These are phyloP conservation scores for Cylindricascospora bacillispora DNA, from an alignment of 1,139 yeast species.

Conservation along the genomic window DNA sequence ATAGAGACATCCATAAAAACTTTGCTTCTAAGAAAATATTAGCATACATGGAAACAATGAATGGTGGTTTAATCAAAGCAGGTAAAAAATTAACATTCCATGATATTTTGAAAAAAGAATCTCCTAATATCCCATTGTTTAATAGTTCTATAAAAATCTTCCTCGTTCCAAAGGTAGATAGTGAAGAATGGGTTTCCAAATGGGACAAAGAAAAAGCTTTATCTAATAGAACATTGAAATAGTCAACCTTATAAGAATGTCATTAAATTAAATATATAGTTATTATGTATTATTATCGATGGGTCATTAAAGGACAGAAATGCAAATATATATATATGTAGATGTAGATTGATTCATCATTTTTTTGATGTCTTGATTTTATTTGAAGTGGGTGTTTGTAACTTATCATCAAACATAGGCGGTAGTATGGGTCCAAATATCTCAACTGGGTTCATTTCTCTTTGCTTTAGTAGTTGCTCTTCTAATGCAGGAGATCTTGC, in stretches of 20 bases:
- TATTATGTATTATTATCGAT: conserved; percentile 29
- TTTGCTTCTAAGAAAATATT: conserved; percentile 51
- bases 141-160: conserved; percentile 65
- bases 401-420: conserved; percentile 56
- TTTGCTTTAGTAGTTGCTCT: conserved; percentile 39
- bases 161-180: conserved; percentile 63
- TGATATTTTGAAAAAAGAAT: conserved; percentile 47
- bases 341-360: background rate
- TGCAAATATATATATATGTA: conserved; percentile 3
- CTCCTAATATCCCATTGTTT: conserved; percentile 63
- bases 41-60: conserved; percentile 66
- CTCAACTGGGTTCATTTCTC: conserved; percentile 50
- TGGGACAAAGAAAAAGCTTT: conserved; percentile 62
- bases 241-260: no score
- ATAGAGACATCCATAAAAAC: conserved; percentile 45
- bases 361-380: no score
- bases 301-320: conserved; percentile 2
- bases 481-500: conserved; percentile 21
- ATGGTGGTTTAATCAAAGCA: conserved; percentile 77
- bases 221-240: conserved; percentile 27
- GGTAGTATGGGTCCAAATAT: conserved; percentile 73
- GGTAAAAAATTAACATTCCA: conserved; percentile 66
- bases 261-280: no score
- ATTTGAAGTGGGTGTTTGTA: no score
- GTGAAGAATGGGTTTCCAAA: conserved; percentile 48